phyloP scores from a whole-genome alignment of 2,329 filamentous ascomycete species.

The Stemphylium beticola region DNA sequence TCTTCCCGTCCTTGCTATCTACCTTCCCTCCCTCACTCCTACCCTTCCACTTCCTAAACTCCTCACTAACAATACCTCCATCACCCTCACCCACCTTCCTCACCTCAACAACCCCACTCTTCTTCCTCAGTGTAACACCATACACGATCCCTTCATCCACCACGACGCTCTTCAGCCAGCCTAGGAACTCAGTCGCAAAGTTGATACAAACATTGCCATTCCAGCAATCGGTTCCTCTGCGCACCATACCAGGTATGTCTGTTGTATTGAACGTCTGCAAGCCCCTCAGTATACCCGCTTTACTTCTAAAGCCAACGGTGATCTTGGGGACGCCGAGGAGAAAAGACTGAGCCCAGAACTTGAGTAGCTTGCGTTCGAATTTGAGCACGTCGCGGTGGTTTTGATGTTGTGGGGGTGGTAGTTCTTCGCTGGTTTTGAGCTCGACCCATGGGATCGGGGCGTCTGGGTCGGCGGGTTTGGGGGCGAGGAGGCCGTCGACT shows the following conservation, averaged over 20 bases:
- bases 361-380: conserved; percentile 89
- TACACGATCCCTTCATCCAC: conserved; percentile 73
- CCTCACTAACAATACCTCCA: conserved; percentile 75
- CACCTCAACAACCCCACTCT: conserved; percentile 72
- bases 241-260: conserved; percentile 76
- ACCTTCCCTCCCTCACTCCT: not conserved
- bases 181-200: conserved; percentile 78
- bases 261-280: conserved; percentile 82
- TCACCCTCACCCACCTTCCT: conserved; percentile 77
- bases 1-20: not conserved
- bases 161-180: conserved; percentile 72
- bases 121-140: conserved; percentile 73
- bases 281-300: conserved; percentile 71
- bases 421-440: conserved; percentile 84
- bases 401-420: conserved; percentile 52
- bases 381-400: conserved; percentile 71
- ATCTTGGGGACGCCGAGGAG: conserved; percentile 91
- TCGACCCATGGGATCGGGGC: conserved; percentile 84
- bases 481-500: conserved; percentile 73
- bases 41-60: conserved; percentile 74
- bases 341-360: conserved; percentile 97
- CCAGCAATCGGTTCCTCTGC: conserved; percentile 74
- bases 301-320: conserved; percentile 84
- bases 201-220: conserved; percentile 94
- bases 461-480: conserved; percentile 25